A percentile compares a stretch with the other conserved stretches of the same genome.
phyloP scores from a whole-genome alignment of 75 land plant species.

The Picea glauca region DNA sequence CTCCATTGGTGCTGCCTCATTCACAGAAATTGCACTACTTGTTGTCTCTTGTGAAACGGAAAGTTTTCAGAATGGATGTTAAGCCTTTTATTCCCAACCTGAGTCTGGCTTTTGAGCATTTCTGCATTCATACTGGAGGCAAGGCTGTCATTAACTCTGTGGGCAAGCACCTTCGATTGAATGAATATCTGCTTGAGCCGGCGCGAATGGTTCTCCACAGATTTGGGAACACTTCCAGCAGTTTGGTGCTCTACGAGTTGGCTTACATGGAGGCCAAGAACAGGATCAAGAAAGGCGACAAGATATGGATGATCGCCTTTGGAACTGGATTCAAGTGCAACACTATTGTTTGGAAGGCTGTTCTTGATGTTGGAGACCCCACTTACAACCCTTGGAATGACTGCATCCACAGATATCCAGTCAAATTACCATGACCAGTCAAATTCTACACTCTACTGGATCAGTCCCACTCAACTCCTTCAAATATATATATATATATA shows the following conservation, averaged over 20 bases:
- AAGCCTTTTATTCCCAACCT: constrained; percentile 43
- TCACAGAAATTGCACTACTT: constrained; percentile 17
- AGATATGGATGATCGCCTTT: constrained; percentile 47
- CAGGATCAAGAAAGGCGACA: constrained; percentile 39
- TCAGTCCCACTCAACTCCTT: no score
- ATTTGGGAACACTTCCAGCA: constrained; percentile 56
- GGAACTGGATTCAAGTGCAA: constrained; percentile 57
- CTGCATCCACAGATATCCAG: constrained; percentile 46
- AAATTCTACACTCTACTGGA: no score
- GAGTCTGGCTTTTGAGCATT: constrained; percentile 35
- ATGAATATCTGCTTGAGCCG: constrained; percentile 25
- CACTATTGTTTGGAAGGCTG: constrained; percentile 33
- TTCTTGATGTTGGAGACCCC: constrained; percentile 12
- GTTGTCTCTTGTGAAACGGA: constrained; percentile 2
- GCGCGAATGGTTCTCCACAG: constrained; percentile 45
- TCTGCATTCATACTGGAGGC: constrained; percentile 54
- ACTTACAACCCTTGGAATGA: constrained; percentile 44
- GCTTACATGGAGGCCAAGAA: constrained; percentile 56
- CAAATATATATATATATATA: no score
- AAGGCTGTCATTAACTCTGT: constrained; percentile 44
- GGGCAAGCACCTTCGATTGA: constrained; percentile 9
- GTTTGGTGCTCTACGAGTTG: constrained; percentile 38
- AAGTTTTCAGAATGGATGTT: background rate
- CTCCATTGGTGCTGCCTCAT: constrained; percentile 35
- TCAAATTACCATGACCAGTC: background rate